These are phyloP conservation scores for Dendrobium nobile DNA, from an alignment of 106 monocot species.

Conservation along the genomic window DNA sequence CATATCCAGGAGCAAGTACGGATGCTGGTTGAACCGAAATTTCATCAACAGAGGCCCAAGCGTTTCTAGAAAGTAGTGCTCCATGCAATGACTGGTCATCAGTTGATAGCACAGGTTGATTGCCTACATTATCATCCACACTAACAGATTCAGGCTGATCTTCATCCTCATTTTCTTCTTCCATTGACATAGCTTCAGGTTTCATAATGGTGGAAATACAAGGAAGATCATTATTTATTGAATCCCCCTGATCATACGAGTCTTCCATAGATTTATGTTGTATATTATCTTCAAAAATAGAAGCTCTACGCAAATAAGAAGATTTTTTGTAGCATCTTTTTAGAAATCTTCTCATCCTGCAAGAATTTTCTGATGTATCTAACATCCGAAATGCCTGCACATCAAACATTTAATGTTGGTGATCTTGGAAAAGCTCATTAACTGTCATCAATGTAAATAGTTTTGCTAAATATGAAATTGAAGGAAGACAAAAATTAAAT, in stretches of 20 bases:
- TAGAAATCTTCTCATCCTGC: slow-evolving; percentile 87
- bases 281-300: slow-evolving; percentile 45
- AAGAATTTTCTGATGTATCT: slow-evolving; percentile 72
- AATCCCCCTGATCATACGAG: slow-evolving; percentile 28
- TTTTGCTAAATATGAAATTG: neutral
- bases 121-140: slow-evolving; percentile 15
- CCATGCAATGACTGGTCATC: slow-evolving; percentile 28
- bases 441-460: neutral
- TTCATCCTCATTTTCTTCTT: slow-evolving; percentile 50
- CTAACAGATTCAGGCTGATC: slow-evolving; percentile 34
- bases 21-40: slow-evolving; percentile 39
- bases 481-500: neutral
- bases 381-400: slow-evolving; percentile 80
- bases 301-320: slow-evolving; percentile 63
- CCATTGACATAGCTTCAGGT: slow-evolving; percentile 62
- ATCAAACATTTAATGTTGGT: neutral
- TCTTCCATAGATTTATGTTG: slow-evolving; percentile 25
- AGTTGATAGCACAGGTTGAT: slow-evolving; percentile 20
- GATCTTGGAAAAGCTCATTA: neutral
- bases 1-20: slow-evolving; percentile 48
- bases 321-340: slow-evolving; percentile 70
- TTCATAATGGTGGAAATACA: slow-evolving; percentile 43
- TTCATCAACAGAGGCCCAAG: slow-evolving; percentile 41
- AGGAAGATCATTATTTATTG: slow-evolving; percentile 29
- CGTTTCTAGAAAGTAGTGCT: slow-evolving; percentile 17